A percentile compares a stretch with the other conserved stretches of the same genome.
phyloP scores from a whole-genome alignment of 2,329 filamentous ascomycete species.

The Aspergillus costaricaensis region DNA sequence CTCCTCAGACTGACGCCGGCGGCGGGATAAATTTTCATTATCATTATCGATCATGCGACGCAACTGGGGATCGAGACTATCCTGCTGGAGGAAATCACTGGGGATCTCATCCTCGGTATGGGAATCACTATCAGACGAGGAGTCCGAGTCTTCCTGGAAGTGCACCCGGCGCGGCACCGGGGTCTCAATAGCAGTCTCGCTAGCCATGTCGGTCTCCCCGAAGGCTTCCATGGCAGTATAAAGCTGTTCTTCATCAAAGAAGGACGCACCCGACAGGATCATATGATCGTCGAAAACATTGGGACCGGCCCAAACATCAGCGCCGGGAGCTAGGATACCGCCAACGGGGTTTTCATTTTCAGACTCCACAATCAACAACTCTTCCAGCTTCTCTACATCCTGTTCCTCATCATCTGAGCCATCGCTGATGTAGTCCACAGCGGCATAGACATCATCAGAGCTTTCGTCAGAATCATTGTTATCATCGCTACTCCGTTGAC shows the following conservation, averaged over 20 bases:
- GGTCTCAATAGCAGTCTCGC: slow-evolving; percentile 42
- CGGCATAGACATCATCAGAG: slow-evolving; percentile 72
- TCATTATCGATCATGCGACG: slow-evolving; percentile 73
- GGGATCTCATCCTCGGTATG: slow-evolving; percentile 65
- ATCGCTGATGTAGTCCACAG: slow-evolving; percentile 77
- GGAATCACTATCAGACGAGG: slow-evolving; percentile 60
- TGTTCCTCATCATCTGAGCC: slow-evolving; percentile 79
- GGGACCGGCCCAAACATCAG: slow-evolving; percentile 57
- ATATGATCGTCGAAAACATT: slow-evolving; percentile 46
- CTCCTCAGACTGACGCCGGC: slow-evolving; percentile 40
- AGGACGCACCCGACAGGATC: slow-evolving; percentile 43
- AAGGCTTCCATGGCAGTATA: slow-evolving; percentile 43
- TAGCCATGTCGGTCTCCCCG: slow-evolving; percentile 39
- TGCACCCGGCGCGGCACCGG: slow-evolving; percentile 66
- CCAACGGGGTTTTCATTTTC: slow-evolving; percentile 37
- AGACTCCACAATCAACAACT: slow-evolving; percentile 66
- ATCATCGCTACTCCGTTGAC: slow-evolving; percentile 32
- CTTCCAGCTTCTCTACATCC: slow-evolving; percentile 75
- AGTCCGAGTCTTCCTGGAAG: slow-evolving; percentile 65
- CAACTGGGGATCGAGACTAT: slow-evolving; percentile 69
- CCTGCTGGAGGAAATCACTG: slow-evolving; percentile 76
- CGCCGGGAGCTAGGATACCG: slow-evolving; percentile 26
- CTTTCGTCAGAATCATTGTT: slow-evolving; percentile 38
- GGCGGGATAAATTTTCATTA: slow-evolving; percentile 45
- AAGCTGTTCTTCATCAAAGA: slow-evolving; percentile 47